Evolutionary conservation across 257 asterid genomes (phyloP), one percentile per base, ranked within the genome.

Genomic region (Catharanthus roseus): DNA sequence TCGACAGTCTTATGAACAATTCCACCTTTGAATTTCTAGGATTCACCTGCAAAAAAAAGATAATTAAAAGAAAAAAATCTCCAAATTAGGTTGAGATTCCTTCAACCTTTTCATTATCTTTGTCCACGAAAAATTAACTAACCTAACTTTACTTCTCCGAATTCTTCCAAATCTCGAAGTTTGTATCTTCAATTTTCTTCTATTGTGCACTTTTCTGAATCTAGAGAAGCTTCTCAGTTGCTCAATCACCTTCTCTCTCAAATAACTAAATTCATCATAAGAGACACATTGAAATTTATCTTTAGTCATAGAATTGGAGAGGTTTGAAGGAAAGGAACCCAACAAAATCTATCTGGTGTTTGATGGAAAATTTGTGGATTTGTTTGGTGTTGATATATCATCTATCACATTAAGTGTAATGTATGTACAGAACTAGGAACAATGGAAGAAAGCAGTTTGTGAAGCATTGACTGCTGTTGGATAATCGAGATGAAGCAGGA

Each of bases 41-140:
- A 72, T 86, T 74, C 56, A 93, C 90, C 81, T 93, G 97, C 89
- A 86, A 62, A 87, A 93, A 88, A 50, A 93, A 60, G 78, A 89
- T 91, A 80, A 89, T 93, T 44, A 97, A 97, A 18, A 96, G 88
- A 72, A 93, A 93, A 6, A 91, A 85, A 73, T 93, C 91, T 1
- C 93, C 90, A 93, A 91, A 74, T 91, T 95, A 0, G 90, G 70
- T 29, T 77, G 90, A 31, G 93, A 81, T 39, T 93, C 99, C 88
- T 84, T 91, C 85, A 93, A 65, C 74, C 97, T 82, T 65, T 73
- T 82, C 72, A 67, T 77, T 23, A 89, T 84, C 65, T 86, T 93
- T 0, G 5, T 69, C 86, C 90, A 88, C 0, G 83, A 92, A 10
- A 69, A 45, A 68, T 39, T 82, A 19, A 88, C 78, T 64, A 80